Evolutionary conservation across 2,329 filamentous ascomycete species (phyloP), one percentile per base, ranked within the genome.

Genomic region (Venturia effusa): DNA sequence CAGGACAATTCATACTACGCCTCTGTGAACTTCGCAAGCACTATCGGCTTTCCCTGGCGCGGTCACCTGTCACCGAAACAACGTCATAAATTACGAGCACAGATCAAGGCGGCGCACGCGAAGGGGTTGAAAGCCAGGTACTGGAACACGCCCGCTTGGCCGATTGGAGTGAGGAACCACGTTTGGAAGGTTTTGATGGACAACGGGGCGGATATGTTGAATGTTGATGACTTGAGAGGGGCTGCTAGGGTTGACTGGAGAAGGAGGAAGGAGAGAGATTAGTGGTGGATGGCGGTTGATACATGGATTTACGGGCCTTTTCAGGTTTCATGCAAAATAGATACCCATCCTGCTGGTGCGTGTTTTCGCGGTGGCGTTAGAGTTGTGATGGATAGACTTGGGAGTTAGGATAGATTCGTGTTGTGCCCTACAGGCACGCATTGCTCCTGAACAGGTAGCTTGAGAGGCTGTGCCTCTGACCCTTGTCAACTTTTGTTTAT

Each of bases 1-100:
- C 64, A 69, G 1, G 74, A 75, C 22, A 90, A 88, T 71, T 87
- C 84, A 3, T 86, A 84, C 74, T 90, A 89, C 72, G 84, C 87
- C 22, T 86, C 83, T 59, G 79, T 81, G 3, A 80, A 82, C 19
- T 86, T 89, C 69, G 74, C 72, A 22, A 69, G 72, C 3, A 71
- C 80, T 0, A 77, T 90, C 17, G 87, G 85, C 1, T 73, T 71
- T 61, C 74, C 78, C 57, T 79, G 72, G 76, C 78, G 71, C 69
- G 80, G 79, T 4, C 74, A 74, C 2, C 71, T 88, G 1, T 79
- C 76, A 0, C 64, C 71, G 1, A 64, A 67, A 4, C 82, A 85
- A 67, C 70, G 81, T 59, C 68, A 76, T 0, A 70, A 73, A 15
- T 75, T 86, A 65, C 74, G 81, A 37, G 74, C 74, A 4, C 83